Evolutionary conservation across 495 filamentous ascomycete species (phyloP).

Genomic region (Lophiostoma macrostomum): DNA sequence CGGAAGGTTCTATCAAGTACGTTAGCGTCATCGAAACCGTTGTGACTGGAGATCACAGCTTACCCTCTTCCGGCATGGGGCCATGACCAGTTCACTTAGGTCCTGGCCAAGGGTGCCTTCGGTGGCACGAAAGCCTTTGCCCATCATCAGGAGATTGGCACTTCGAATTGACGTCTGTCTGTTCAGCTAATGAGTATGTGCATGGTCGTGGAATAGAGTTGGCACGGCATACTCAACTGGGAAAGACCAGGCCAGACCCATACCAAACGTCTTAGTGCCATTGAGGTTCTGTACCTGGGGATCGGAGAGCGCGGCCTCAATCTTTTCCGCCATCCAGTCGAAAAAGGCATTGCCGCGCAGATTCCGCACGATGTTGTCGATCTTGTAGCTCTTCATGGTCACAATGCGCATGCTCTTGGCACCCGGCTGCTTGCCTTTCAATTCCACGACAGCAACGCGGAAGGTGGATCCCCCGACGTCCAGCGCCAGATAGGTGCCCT

Average conservation of each 20-base stretch:
- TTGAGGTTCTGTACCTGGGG: constrained; percentile 33
- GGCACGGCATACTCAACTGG: constrained; percentile 55
- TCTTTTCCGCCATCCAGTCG: constrained; percentile 64
- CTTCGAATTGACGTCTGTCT: constrained; percentile 57
- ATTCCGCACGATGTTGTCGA: constrained; percentile 53
- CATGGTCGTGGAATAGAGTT: neutral
- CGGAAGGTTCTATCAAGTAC: constrained; percentile 36
- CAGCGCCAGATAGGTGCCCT: constrained; percentile 59
- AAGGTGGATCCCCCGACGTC: constrained; percentile 69
- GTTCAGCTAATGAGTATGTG: constrained; percentile 12
- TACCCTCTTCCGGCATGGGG: constrained; percentile 52
- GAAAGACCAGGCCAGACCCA: constrained; percentile 69
- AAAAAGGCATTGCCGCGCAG: constrained; percentile 59
- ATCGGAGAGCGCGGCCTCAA: constrained; percentile 51
- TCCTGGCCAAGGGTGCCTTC: constrained; percentile 57
- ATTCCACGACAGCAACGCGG: constrained; percentile 59
- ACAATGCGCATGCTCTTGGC: constrained; percentile 52
- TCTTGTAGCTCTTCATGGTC: constrained; percentile 49
- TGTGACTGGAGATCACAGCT: constrained; percentile 5
- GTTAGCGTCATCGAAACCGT: constrained; percentile 5
- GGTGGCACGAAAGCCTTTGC: constrained; percentile 63
- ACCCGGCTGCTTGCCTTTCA: constrained; percentile 45
- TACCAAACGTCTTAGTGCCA: constrained; percentile 42
- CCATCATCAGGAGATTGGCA: constrained; percentile 60
- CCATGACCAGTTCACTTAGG: constrained; percentile 56